Percentiles rank a stretch among this genome's conserved stretches.
These are phyloP conservation scores for Didymella arachidicola DNA, from an alignment of 2,329 filamentous ascomycete species.

Conservation along the genomic window DNA sequence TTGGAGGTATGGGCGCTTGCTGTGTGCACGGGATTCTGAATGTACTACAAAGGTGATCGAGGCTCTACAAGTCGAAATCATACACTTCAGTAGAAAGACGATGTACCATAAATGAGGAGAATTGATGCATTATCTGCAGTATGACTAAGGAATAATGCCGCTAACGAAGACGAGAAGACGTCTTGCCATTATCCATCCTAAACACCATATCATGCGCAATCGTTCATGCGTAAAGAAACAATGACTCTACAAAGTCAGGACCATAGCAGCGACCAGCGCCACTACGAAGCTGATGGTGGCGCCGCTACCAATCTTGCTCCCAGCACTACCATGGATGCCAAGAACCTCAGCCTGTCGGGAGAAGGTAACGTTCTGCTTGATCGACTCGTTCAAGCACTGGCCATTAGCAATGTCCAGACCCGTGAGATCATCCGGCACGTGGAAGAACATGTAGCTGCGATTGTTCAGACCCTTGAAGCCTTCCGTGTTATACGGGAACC, in stretches of 20 bases:
- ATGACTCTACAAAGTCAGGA: conserved; percentile 33
- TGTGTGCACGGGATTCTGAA: background rate
- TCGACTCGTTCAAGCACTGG: conserved; percentile 69
- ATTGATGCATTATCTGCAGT: background rate
- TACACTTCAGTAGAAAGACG: too few relatives aligned
- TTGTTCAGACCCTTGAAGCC: conserved; percentile 73
- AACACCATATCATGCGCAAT: conserved; percentile 8
- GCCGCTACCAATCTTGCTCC: conserved; percentile 34
- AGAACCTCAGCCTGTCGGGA: conserved; percentile 49
- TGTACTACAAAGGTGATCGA: background rate
- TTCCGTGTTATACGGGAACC: conserved; percentile 77
- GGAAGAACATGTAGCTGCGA: conserved; percentile 80
- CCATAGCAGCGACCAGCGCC: conserved; percentile 42
- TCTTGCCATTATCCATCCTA: background rate
- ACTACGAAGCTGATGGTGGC: conserved; percentile 45
- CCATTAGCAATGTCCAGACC: conserved; percentile 72
- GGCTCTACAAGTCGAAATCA: background rate
- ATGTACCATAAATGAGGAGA: background rate
- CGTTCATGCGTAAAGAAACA: background rate
- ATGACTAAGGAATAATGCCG: background rate
- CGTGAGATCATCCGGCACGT: conserved; percentile 71
- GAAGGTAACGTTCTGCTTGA: conserved; percentile 77
- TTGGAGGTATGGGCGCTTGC: background rate
- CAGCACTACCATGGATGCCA: conserved; percentile 46
- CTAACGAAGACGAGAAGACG: background rate